Evolutionary conservation across 306 rosid genomes (phyloP).

Genomic region (Vigna nakashimae): DNA sequence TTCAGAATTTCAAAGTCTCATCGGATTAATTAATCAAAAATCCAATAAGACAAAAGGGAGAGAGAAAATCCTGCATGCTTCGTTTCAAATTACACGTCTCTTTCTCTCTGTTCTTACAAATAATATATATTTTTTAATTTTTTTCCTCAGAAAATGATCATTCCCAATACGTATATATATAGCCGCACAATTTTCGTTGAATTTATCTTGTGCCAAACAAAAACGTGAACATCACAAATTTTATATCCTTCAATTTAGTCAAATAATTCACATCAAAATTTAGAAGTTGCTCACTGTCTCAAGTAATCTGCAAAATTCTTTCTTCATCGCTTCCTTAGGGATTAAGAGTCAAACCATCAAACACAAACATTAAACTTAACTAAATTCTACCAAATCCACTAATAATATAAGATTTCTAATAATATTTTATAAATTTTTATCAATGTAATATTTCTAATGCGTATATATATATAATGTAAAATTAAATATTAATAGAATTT

Average conservation of each 20-base stretch:
- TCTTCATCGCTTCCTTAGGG: conserved; percentile 47
- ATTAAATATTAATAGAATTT: too few species aligned
- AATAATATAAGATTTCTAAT: too few species aligned
- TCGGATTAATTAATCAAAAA: conserved; percentile 29
- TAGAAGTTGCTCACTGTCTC: conserved; percentile 8
- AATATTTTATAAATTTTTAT: too few species aligned
- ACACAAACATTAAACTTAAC: neutral
- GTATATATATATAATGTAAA: too few species aligned
- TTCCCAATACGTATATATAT: conserved; percentile 29
- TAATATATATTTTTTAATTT: neutral
- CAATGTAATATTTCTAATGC: too few species aligned
- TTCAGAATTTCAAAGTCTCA: conserved; percentile 48
- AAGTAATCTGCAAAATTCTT: conserved; percentile 11
- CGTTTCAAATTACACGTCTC: conserved; percentile 27
- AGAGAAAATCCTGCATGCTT: conserved; percentile 19
- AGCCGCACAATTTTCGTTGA: conserved; percentile 33
- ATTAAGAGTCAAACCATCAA: conserved; percentile 56
- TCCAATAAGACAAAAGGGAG: conserved; percentile 41
- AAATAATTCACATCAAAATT: conserved; percentile 26
- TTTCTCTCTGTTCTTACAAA: conserved; percentile 17
- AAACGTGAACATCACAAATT: conserved; percentile 39
- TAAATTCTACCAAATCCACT: too few species aligned
- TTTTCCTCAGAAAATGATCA: neutral
- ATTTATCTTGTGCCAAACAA: conserved; percentile 22
- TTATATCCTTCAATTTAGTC: neutral